Evolutionary conservation across 331 rosid species (phyloP), one percentile per base, ranked within the genome.

Genomic region (Prunus yedoensis): DNA sequence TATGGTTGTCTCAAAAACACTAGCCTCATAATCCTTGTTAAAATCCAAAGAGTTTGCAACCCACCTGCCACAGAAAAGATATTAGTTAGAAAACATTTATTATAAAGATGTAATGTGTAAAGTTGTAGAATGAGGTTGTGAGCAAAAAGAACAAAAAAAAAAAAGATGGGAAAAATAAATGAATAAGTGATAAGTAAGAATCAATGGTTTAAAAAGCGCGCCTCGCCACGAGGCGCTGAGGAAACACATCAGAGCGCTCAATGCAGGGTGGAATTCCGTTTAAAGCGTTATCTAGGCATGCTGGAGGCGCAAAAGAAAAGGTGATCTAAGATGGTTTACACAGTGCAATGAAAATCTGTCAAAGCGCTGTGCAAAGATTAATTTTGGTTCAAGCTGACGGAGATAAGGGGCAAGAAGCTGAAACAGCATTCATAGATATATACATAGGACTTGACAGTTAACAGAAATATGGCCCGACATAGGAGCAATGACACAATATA

Each of bases 1-100:
- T 92, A 95, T 95, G 85, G 98, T 95, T 88, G 99, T 95, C 96
- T 95, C 98, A 85, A 95, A 95, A 76, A 95, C 98, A 66, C 99
- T 95, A 71, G 98, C 98, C 25, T 95, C 98, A 62, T 92, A 89
- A 66, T 95, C 88, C 97, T 92, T 95, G 87, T 95, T 79, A 87
- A 95, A 95, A 87, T 95, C 96, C 94, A 95, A 83, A 14, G 89
- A 75, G 79, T 78, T 89, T 45, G 87, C 93, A 25, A 95, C 84
- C 99, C 99, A 95, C 79, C 99, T 95, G 93, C 78, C 70, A 73
- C 57, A 23, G 60, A 59, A 13, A 58, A 58, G 61, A 66, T 63
- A 59, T 49, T 16, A 64, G 10, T 70, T 58, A 53, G 32, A 17
- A 25, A 10, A 10, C 47, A 10, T 41, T 56, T 21, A 16, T 1